These are phyloP conservation scores for Suillus bovinus DNA, from an alignment of 768 basidiomycete genomes.

Conservation along the genomic window DNA sequence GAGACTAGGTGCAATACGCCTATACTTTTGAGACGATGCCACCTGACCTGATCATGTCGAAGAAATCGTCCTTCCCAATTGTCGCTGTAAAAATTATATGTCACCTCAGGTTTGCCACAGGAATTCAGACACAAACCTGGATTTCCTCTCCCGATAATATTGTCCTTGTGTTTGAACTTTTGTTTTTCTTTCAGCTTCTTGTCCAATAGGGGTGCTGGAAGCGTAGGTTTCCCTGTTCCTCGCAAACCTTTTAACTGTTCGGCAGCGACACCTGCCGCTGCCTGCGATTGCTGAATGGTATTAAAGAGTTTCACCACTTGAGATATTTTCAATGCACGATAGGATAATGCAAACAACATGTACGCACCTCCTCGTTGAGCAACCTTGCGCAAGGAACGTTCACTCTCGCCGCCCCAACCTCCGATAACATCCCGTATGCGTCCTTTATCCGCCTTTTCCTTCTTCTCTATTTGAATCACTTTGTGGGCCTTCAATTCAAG, in stretches of 20 bases:
- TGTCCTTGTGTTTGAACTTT: conserved; percentile 57
- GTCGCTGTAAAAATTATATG: conserved; percentile 37
- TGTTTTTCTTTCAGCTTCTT: conserved; percentile 44
- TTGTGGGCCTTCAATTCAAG: conserved; percentile 72
- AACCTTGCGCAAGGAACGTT: conserved; percentile 74
- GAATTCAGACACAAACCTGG: conserved; percentile 45
- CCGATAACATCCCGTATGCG: conserved; percentile 72
- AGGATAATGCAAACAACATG: neutral
- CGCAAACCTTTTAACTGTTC: conserved; percentile 61
- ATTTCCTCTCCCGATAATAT: conserved; percentile 53
- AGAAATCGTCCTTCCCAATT: conserved; percentile 73
- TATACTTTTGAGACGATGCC: conserved; percentile 74
- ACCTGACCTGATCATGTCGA: conserved; percentile 82
- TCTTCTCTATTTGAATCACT: conserved; percentile 67
- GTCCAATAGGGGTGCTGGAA: conserved; percentile 63
- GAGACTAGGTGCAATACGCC: neutral
- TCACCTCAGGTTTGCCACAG: conserved; percentile 11
- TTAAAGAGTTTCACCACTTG: conserved; percentile 85
- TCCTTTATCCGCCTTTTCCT: conserved; percentile 71
- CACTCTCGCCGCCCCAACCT: conserved; percentile 88
- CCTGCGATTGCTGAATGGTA: conserved; percentile 80
- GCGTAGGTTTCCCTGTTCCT: conserved; percentile 72
- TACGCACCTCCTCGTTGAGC: conserved; percentile 80
- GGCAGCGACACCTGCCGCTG: conserved; percentile 48
- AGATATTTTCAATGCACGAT: neutral